Percentiles rank a stretch among this genome's conserved stretches.
Conservation (phyloP, 2,329 filamentous ascomycete species). For the Bipolaris cookei region DNA sequence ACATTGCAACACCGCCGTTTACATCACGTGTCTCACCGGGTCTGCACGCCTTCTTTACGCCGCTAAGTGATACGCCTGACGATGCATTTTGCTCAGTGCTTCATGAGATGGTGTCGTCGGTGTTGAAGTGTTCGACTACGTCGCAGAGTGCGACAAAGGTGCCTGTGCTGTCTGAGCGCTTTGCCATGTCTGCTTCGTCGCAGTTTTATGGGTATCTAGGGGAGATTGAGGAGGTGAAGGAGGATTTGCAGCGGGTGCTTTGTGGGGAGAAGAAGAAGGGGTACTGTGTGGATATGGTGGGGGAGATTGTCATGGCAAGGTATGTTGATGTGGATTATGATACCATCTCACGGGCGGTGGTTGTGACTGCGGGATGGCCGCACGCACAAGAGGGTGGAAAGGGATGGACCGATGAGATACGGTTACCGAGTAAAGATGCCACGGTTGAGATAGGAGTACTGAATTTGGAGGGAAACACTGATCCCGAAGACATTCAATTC, state of each 20-base stretch:
- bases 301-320: slow-evolving; percentile 60
- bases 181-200: slow-evolving; percentile 66
- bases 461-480: slow-evolving; percentile 66
- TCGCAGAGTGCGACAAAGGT: slow-evolving; percentile 68
- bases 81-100: slow-evolving; percentile 62
- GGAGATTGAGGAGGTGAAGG: slow-evolving; percentile 61
- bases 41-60: slow-evolving; percentile 80
- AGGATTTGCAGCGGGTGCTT: slow-evolving; percentile 59
- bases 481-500: slow-evolving; percentile 76
- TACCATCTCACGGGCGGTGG: slow-evolving; percentile 68
- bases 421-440: slow-evolving; percentile 47
- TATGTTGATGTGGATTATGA: slow-evolving; percentile 82
- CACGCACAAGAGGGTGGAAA: slow-evolving; percentile 17
- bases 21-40: slow-evolving; percentile 78
- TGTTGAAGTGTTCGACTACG: slow-evolving; percentile 62
- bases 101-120: slow-evolving; percentile 61
- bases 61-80: slow-evolving; percentile 50
- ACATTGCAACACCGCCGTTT: slow-evolving; percentile 71
- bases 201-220: slow-evolving; percentile 75
- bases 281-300: slow-evolving; percentile 59
- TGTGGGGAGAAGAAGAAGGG: slow-evolving; percentile 51
- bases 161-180: slow-evolving; percentile 62
- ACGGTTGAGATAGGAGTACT: slow-evolving; percentile 84
- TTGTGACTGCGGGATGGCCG: slow-evolving; percentile 69
- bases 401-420: slow-evolving; percentile 57